Evolutionary conservation across 169 alveolate species (phyloP).

Genomic region (Ichthyophthirius multifiliis): DNA sequence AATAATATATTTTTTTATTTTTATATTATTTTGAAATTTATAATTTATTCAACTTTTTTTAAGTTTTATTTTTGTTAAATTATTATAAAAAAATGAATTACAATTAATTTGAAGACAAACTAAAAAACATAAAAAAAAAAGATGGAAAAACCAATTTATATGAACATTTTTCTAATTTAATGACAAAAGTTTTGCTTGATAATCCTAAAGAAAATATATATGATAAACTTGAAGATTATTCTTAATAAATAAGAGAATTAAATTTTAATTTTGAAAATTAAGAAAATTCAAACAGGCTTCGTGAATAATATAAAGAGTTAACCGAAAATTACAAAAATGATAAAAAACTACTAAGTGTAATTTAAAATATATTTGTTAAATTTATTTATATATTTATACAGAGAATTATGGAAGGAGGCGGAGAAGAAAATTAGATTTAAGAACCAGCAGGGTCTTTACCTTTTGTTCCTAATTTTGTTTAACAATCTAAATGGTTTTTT

Average conservation of each 20-base stretch:
- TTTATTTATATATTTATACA: too few species aligned
- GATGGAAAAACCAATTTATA: too few species aligned
- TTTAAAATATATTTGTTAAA: too few species aligned
- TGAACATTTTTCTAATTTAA: constrained; percentile 30
- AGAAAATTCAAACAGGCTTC: constrained; percentile 32
- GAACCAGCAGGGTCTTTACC: constrained; percentile 29
- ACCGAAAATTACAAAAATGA: background rate
- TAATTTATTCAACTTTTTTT: too few species aligned
- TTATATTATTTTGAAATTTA: too few species aligned
- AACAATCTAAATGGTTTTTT: constrained; percentile 39
- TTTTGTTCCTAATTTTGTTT: constrained; percentile 57
- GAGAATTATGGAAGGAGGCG: constrained; percentile 36
- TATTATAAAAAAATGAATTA: too few species aligned
- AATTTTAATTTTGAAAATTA: constrained; percentile 18
- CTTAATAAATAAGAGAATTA: constrained; percentile 10
- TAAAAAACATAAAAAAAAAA: too few species aligned
- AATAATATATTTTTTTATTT: too few species aligned
- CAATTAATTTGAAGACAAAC: too few species aligned
- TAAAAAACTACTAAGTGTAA: constrained; percentile 2
- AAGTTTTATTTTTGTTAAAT: too few species aligned
- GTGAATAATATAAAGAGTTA: background rate
- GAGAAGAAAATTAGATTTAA: constrained; percentile 37
- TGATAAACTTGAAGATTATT: constrained; percentile 38
- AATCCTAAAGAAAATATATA: constrained; percentile 39
- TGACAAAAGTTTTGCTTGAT: constrained; percentile 34